Conservation (phyloP, 257 asterid genomes). For the Solanum commersonii region DNA sequence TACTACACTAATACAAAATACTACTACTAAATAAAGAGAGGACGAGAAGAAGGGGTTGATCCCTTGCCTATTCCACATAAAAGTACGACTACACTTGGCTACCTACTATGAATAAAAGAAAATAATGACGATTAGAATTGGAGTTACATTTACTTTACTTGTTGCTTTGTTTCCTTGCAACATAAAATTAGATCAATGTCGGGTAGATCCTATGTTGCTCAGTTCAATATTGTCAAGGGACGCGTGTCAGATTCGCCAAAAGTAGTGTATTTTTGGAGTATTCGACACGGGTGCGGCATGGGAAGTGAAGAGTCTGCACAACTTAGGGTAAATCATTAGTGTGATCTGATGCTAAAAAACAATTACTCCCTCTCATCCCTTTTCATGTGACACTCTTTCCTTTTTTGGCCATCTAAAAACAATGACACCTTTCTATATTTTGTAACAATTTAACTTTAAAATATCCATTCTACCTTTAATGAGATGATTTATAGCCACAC, state of each 20-base stretch:
- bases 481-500: background rate
- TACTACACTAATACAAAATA: background rate
- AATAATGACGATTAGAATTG: background rate
- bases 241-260: background rate
- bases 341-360: background rate
- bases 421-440: background rate
- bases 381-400: background rate
- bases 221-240: background rate
- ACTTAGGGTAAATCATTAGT: background rate
- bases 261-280: background rate
- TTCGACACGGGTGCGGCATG: background rate
- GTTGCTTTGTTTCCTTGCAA: background rate
- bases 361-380: background rate
- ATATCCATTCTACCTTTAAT: background rate
- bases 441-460: background rate
- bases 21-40: background rate
- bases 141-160: background rate
- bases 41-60: background rate
- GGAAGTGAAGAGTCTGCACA: background rate
- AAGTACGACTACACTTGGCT: background rate
- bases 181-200: background rate
- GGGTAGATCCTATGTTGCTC: background rate
- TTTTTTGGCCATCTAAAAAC: background rate
- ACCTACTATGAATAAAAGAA: background rate
- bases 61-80: background rate